Conservation (phyloP, 176 grass and related monocot species). For the Eragrostis nindensis region DNA sequence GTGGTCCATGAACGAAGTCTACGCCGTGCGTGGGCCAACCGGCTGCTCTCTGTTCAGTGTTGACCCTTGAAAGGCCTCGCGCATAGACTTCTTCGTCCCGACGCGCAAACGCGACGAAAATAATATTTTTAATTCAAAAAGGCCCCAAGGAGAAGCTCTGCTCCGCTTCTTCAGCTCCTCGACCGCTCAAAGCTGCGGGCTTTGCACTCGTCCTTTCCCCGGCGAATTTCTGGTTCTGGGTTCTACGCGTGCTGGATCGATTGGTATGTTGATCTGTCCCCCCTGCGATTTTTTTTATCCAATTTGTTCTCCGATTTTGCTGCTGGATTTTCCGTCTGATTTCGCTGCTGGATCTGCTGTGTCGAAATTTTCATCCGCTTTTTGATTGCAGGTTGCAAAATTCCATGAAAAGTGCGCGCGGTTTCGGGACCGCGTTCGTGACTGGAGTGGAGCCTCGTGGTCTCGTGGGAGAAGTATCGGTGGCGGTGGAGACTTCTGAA, state of each 20-base stretch:
- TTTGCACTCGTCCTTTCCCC: neutral
- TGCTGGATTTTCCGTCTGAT: conserved; percentile 16
- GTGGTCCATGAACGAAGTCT: neutral
- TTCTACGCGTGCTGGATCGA: conserved; percentile 15
- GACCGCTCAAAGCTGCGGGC: conserved; percentile 13
- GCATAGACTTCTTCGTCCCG: conserved; percentile 44
- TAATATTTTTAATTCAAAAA: neutral
- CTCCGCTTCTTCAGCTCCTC: conserved; percentile 8
- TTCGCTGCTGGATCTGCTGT: conserved; percentile 42
- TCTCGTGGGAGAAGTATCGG: conserved; percentile 15
- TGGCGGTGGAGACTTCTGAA: conserved; percentile 22
- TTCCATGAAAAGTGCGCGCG: conserved; percentile 57
- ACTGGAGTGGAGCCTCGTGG: conserved; percentile 17
- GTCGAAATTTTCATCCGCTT: neutral
- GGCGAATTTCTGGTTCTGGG: conserved; percentile 2
- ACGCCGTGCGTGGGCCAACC: neutral
- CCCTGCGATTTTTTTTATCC: neutral
- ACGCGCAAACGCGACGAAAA: conserved; percentile 46
- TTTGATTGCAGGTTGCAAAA: conserved; percentile 14
- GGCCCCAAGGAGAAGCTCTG: conserved; percentile 19
- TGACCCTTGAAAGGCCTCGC: conserved; percentile 41
- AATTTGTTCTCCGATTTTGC: neutral
- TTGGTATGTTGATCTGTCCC: conserved; percentile 8
- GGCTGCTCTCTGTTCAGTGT: conserved; percentile 34
- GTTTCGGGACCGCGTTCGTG: conserved; percentile 16